Evolutionary conservation across 2,329 filamentous ascomycete species (phyloP), one percentile per base, ranked within the genome.

Genomic region (Fusarium devonianum): DNA sequence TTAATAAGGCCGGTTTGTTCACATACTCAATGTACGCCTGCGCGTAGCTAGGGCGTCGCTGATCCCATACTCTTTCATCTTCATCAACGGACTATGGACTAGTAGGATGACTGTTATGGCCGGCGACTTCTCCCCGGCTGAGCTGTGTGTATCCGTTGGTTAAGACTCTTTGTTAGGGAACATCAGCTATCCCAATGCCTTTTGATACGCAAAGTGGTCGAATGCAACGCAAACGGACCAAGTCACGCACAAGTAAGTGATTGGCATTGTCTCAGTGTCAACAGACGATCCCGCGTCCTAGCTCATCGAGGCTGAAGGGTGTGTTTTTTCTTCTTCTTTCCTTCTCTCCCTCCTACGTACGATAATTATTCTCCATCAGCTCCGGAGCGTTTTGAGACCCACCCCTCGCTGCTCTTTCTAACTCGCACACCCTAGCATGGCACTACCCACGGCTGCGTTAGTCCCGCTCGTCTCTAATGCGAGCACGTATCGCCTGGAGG

Each of bases 241-340:
- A n/a, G n/a, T n/a, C n/a, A n/a, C n/a, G n/a, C n/a, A n/a, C n/a
- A n/a, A n/a, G n/a, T n/a, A n/a, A n/a, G n/a, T n/a, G n/a, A n/a
- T 40, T 29, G 38, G 26, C 25, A 23, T 39, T 28, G n/a, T n/a
- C 40, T 45, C 40, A 22, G 29, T 16, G 34, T 37, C 29, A 45
- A n/a, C 23, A 26, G 23, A 33, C 40, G 40, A 58, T 57, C 37
- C 47, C 39, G 52, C 36, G 34, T n/a, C 33, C 40, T 36, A 39
- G 36, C 53, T 41, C 37, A 36, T 41, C 18, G 51, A 59, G 55
- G 51, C 55, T 58, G 55, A 59, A 52, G 19, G n/a, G n/a, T n/a
- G n/a, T n/a, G 49, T 44, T 28, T 43, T 26, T 17, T 43, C 19
- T 35, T 28, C 35, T 53, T 44, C 40, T 43, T 45, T 52, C 37